Percentiles rank a stretch among this genome's conserved stretches.
Conservation (phyloP, 2,329 filamentous ascomycete species). For the Metarhizium brunneum region DNA sequence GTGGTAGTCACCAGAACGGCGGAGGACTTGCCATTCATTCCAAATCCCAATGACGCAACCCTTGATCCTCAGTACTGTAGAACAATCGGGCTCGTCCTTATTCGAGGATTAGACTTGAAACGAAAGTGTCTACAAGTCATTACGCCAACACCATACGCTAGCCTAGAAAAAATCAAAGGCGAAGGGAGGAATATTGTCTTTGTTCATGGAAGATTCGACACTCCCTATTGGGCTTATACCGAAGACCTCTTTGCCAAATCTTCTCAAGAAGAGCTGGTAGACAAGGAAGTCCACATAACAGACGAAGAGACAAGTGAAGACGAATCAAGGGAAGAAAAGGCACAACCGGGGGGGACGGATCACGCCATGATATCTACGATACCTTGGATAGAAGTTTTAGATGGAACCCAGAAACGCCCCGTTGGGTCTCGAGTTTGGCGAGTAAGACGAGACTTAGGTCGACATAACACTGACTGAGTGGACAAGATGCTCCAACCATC, state of each 20-base stretch:
- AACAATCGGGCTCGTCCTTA: slow-evolving; percentile 54
- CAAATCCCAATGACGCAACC: slow-evolving; percentile 40
- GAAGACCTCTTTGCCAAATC: slow-evolving; percentile 46
- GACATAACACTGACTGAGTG: slow-evolving; percentile 17
- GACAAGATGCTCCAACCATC: too few species aligned
- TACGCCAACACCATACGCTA: slow-evolving; percentile 42
- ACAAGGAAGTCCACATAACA: slow-evolving; percentile 19
- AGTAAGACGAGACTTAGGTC: slow-evolving; percentile 53
- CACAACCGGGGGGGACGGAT: slow-evolving; percentile 10
- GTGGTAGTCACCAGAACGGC: slow-evolving; percentile 17
- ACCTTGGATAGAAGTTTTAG: slow-evolving; percentile 52
- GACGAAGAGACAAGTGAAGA: slow-evolving; percentile 27
- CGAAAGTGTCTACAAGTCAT: slow-evolving; percentile 51
- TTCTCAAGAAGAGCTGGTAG: slow-evolving; percentile 18
- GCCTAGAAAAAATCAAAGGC: slow-evolving; percentile 29
- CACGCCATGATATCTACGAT: slow-evolving; percentile 20
- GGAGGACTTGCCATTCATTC: slow-evolving; percentile 54
- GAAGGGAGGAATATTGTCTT: slow-evolving; percentile 46
- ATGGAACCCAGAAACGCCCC: slow-evolving; percentile 44
- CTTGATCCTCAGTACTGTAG: slow-evolving; percentile 52
- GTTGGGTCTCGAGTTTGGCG: slow-evolving; percentile 54
- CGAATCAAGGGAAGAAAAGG: slow-evolving; percentile 16
- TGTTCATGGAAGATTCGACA: slow-evolving; percentile 59
- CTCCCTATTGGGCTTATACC: slow-evolving; percentile 60
- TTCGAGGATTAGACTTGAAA: slow-evolving; percentile 58